Conservation (phyloP, 2,329 filamentous ascomycete genomes). For the Clonostachys solani region DNA sequence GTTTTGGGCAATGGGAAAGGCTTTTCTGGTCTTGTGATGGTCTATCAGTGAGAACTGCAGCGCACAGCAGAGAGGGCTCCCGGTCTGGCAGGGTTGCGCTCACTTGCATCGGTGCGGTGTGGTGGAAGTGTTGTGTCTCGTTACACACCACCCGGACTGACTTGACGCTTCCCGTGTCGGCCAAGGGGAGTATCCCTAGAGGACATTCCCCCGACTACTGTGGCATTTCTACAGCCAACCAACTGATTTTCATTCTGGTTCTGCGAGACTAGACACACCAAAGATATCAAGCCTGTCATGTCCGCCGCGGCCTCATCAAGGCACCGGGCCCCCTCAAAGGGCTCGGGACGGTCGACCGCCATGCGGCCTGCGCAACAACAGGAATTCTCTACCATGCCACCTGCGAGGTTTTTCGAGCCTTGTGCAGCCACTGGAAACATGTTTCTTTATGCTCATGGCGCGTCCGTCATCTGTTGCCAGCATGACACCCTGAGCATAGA, state of each 20-base stretch:
- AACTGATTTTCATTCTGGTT: background rate
- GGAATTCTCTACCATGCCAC: slow-evolving; percentile 43
- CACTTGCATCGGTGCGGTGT: background rate
- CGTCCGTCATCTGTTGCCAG: slow-evolving; percentile 79
- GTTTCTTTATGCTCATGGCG: slow-evolving; percentile 83
- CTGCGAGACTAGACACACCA: background rate
- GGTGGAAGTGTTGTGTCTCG: background rate
- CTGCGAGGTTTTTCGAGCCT: slow-evolving; percentile 67
- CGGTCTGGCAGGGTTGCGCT: background rate
- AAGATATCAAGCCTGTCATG: slow-evolving; percentile 45
- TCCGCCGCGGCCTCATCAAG: slow-evolving; percentile 51
- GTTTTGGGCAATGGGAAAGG: too few relatives aligned
- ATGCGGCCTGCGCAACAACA: background rate
- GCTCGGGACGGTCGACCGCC: slow-evolving; percentile 42
- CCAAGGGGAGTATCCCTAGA: background rate
- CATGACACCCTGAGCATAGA: slow-evolving; percentile 92
- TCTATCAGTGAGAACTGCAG: too few relatives aligned
- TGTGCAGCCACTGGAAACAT: slow-evolving; percentile 88
- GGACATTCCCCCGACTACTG: background rate
- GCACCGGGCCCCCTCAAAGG: slow-evolving; percentile 55
- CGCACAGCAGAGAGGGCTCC: background rate
- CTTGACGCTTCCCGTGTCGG: background rate
- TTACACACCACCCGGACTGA: background rate
- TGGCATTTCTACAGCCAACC: background rate
- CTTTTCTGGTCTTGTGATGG: too few relatives aligned